Conservation (phyloP, 352 stramenopile species). For the Phytopythium litorale region DNA sequence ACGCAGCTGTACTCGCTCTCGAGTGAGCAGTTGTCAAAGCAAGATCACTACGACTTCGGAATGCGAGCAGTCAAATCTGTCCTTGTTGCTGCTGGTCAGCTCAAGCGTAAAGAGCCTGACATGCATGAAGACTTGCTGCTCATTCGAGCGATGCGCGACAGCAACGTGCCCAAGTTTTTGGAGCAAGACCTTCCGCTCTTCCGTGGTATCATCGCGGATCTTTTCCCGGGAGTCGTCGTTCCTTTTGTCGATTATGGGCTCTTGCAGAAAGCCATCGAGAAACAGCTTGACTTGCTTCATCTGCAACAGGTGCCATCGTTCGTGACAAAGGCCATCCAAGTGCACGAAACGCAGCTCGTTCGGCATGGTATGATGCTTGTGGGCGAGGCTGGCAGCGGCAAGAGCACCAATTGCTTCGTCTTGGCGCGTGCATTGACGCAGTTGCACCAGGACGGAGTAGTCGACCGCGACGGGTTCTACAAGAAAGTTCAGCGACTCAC, state of each 20-base stretch:
- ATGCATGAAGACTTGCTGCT: slow-evolving; percentile 93
- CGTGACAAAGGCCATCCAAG: slow-evolving; percentile 86
- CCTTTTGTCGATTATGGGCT: slow-evolving; percentile 93
- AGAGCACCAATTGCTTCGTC: slow-evolving; percentile 84
- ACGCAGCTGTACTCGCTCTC: slow-evolving; percentile 91
- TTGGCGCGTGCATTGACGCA: slow-evolving; percentile 69
- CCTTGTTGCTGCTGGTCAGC: slow-evolving; percentile 90
- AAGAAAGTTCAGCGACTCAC: slow-evolving; percentile 85
- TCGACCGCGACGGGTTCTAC: slow-evolving; percentile 84
- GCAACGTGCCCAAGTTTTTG: slow-evolving; percentile 95
- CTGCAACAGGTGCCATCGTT: slow-evolving; percentile 85
- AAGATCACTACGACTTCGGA: slow-evolving; percentile 94
- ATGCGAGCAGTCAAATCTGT: slow-evolving; percentile 94
- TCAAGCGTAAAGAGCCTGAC: slow-evolving; percentile 93
- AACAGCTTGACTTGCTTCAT: slow-evolving; percentile 65
- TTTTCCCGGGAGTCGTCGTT: slow-evolving; percentile 93
- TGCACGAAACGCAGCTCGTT: slow-evolving; percentile 90
- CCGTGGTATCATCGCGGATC: slow-evolving; percentile 91
- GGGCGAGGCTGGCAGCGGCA: slow-evolving; percentile 87
- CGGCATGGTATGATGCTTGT: slow-evolving; percentile 95
- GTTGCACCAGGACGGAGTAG: slow-evolving; percentile 71
- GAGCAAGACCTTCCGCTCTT: slow-evolving; percentile 94
- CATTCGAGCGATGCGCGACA: slow-evolving; percentile 95
- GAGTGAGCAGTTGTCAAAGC: slow-evolving; percentile 93
- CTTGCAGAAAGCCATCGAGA: slow-evolving; percentile 87